Evolutionary conservation across 495 filamentous ascomycete genomes (phyloP).

Genomic region (Articulospora tetracladia): DNA sequence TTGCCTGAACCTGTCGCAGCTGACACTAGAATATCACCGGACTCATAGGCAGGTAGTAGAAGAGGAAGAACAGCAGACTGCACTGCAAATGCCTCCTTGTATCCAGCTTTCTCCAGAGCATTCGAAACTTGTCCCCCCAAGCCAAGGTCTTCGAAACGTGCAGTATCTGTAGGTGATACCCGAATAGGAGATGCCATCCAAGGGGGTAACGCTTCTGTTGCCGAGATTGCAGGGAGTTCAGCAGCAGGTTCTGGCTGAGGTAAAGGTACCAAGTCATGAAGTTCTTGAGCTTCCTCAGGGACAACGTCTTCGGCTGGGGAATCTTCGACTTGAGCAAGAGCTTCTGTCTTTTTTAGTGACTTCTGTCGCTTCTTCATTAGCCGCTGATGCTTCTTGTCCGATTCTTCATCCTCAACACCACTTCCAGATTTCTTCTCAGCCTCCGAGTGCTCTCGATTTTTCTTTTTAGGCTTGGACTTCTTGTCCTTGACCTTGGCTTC

Average conservation of each 20-base stretch:
- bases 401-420: constrained; percentile 21
- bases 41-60: constrained; percentile 54
- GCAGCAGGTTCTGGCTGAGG: constrained; percentile 67
- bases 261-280: constrained; percentile 69
- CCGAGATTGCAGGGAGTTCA: constrained; percentile 44
- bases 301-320: not conserved
- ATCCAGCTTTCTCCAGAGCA: constrained; percentile 61
- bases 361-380: constrained; percentile 46
- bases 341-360: constrained; percentile 34
- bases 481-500: not conserved
- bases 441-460: constrained; percentile 3
- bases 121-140: constrained; percentile 52
- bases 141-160: constrained; percentile 59
- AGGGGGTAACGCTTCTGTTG: constrained; percentile 52
- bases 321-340: constrained; percentile 7
- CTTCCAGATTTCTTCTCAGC: not conserved
- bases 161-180: constrained; percentile 51
- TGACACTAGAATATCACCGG: constrained; percentile 80
- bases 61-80: constrained; percentile 79
- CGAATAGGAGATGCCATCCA: constrained; percentile 76
- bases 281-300: constrained; percentile 30
- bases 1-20: constrained; percentile 93
- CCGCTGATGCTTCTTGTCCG: constrained; percentile 32
- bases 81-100: constrained; percentile 76
- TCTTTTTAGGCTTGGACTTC: not conserved